Base-by-base conservation (phyloP, 2,329 filamentous ascomycete species). In the Esteya vermicola region DNA sequence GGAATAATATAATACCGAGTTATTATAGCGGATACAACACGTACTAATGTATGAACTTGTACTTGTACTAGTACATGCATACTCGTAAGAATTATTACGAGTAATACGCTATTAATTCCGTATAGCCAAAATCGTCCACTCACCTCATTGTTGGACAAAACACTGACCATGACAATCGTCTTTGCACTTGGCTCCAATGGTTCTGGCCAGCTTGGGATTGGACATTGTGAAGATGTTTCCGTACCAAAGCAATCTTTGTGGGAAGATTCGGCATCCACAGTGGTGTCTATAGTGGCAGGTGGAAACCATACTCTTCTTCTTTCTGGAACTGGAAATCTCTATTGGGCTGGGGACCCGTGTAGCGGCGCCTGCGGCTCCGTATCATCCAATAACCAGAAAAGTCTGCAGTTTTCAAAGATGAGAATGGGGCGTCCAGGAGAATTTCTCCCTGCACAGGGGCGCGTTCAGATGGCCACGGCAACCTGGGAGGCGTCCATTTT, bases 301-400 rank as follows among this genome's bases (percentile, higher is more conserved):
- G 88, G 88, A 2, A 95, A 95, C 52, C 89, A 95, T 57, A 93
- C 85, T 0, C 60, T 95, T 4, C 55, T 93, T 9, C 63, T 86
- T 10, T 73, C 70, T n/a, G 52, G 63, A 4, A 54, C 64, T 21
- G 78, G 79, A 0, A 49, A 60, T 2, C 61, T 88, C 0, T 81
- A 74, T 51, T 77, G 72, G 51, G 70, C 75, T 34, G 86, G 86
- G 1, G 72, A 78, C 43, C 64, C 60, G 8, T 53, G 60, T 2
- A 64, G 55, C 10, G 73, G 74, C 12, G 70, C 73, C 3, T 78
- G 73, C 46, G 74, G 73, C 2, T 48, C 64, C 9, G 46, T 55
- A 0, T 49, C 57, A 4, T 46, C 48, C 4, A 47, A 47, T 10
- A 45, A 43, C n/a, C 33, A 18, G 12, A 14, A 38, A 14, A 25